These are phyloP conservation scores for Dioszegia crocea DNA, from an alignment of 768 basidiomycete genomes.

Conservation along the genomic window DNA sequence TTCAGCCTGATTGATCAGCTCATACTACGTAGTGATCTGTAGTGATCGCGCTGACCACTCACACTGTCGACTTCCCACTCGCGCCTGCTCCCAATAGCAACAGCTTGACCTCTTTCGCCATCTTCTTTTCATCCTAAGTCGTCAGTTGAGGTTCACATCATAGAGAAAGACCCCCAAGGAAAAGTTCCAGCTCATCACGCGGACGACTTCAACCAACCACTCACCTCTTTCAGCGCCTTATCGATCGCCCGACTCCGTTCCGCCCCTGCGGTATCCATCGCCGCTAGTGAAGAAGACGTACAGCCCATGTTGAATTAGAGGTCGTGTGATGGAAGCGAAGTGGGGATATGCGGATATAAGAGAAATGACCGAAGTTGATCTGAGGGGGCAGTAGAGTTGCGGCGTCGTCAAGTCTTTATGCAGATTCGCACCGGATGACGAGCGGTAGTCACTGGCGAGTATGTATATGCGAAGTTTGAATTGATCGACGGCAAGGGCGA, in stretches of 20 bases:
- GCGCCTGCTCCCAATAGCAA: slow-evolving; percentile 88
- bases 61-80: slow-evolving; percentile 84
- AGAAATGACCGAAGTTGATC: neutral
- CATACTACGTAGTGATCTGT: neutral
- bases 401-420: too few species aligned
- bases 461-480: too few species aligned
- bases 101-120: slow-evolving; percentile 63
- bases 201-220: neutral
- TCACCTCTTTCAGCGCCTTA: slow-evolving; percentile 57
- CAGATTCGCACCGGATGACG: too few species aligned
- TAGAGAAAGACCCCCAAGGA: too few species aligned
- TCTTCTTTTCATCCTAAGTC: slow-evolving; percentile 65
- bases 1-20: slow-evolving; percentile 43
- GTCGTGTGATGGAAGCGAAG: neutral
- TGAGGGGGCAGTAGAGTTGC: too few species aligned
- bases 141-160: neutral
- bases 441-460: too few species aligned
- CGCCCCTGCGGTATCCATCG: slow-evolving; percentile 58
- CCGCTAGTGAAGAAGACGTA: neutral
- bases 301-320: neutral
- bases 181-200: too few species aligned
- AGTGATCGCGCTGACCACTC: neutral
- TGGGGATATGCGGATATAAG: neutral
- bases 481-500: too few species aligned
- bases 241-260: slow-evolving; percentile 59